Evolutionary conservation across 2,329 filamentous ascomycete species (phyloP), one percentile per base, ranked within the genome.

Genomic region (Calonectria ilicicola): DNA sequence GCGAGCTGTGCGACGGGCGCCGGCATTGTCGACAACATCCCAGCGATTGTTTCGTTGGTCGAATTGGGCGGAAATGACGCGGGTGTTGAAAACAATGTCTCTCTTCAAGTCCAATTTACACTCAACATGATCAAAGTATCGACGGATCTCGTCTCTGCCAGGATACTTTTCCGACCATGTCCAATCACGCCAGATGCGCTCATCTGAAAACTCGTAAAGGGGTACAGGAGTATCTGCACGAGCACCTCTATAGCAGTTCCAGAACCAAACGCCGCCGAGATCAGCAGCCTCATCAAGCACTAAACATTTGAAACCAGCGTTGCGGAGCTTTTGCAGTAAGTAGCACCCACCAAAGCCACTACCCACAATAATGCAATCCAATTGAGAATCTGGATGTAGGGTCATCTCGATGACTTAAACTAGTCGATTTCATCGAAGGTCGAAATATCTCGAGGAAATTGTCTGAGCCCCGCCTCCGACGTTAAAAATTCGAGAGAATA

Each of bases 221-320:
- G 80, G 76, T 6, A 71, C 72, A 23, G 74, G 73, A 3, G 76
- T 79, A 66, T 85, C 83, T 32, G 83, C 82, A 5, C 82, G 74
- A 2, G 81, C 81, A 3, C 83, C 83, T 6, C 83, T 82, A 46
- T 84, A 84, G 4, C 78, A 72, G 67, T 84, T 84, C 80, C 80
- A 83, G 60, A 80, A 80, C 83, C 83, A 85, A 6, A 82, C 81
- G 9, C 83, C 83, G 26, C 66, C 66, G 8, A 62, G n/a, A 27
- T 68, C 66, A n/a, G 27, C 40, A 90, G 89, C 44, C 91, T 89
- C 49, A 95, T 73, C 15, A 74, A 80, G 87, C 95, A 95, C n/a
- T 98, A 98, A 23, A 23, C 60, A 66, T 53, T 29, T 40, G 32
- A 66, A 66, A 10, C 63, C 47, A 7, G 63, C 47, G 17, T 21